Evolutionary conservation across 169 alveolate species (phyloP).

Genomic region (Theileria orientalis): DNA sequence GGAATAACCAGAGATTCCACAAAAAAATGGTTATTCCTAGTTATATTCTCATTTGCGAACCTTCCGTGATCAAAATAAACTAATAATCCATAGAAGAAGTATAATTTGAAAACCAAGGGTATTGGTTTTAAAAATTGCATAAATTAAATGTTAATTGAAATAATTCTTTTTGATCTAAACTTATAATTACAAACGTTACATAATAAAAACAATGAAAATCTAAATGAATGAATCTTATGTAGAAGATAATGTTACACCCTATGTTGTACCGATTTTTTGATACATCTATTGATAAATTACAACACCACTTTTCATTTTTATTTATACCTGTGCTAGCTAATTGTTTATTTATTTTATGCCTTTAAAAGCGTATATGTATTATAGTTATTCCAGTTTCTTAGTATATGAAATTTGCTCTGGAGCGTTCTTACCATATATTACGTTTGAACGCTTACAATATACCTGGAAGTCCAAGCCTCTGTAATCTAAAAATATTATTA

Average conservation of each 20-base stretch:
- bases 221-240: constrained; percentile 40
- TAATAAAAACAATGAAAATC: constrained; percentile 29
- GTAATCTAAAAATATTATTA: neutral
- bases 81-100: neutral
- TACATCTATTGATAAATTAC: constrained; percentile 21
- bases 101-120: constrained; percentile 29
- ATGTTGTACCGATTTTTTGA: neutral
- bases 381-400: too few relatives aligned
- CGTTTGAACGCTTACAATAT: neutral
- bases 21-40: constrained; percentile 25
- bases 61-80: constrained; percentile 10
- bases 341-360: too few relatives aligned
- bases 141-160: constrained; percentile 11
- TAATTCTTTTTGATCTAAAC: constrained; percentile 26
- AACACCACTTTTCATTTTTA: constrained; percentile 33
- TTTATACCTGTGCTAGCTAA: too few relatives aligned
- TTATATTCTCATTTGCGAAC: constrained; percentile 4
- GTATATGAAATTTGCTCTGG: constrained; percentile 22
- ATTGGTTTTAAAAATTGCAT: constrained; percentile 16
- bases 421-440: neutral
- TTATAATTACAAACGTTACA: constrained; percentile 35
- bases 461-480: neutral
- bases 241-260: constrained; percentile 32
- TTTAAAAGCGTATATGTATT: too few relatives aligned
- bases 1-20: constrained; percentile 19